Percentiles rank a stretch among this genome's conserved stretches.
Conservation (phyloP, 306 rosid genomes). For the Lithocarpus polystachyus region DNA sequence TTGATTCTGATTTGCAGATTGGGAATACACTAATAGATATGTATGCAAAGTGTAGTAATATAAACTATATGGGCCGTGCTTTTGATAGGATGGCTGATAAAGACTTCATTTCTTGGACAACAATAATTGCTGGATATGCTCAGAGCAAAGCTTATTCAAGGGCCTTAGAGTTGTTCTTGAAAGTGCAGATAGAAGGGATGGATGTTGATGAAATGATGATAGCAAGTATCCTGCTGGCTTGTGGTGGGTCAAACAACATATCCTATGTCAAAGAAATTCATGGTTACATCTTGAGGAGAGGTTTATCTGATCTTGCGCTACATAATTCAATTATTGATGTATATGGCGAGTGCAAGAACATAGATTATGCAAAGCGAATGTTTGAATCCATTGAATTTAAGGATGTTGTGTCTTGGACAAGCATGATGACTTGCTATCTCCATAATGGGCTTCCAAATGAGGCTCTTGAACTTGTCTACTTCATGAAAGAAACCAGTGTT, state of each 20-base stretch:
- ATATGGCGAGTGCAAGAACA: constrained; percentile 50
- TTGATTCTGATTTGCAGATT: constrained; percentile 52
- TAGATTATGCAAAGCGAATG: constrained; percentile 40
- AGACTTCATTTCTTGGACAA: constrained; percentile 73
- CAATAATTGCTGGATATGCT: constrained; percentile 66
- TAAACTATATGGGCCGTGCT: constrained; percentile 46
- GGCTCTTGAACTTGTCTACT: constrained; percentile 53
- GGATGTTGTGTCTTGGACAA: constrained; percentile 79
- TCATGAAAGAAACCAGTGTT: constrained; percentile 39
- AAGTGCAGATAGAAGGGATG: constrained; percentile 39
- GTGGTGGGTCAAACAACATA: constrained; percentile 40
- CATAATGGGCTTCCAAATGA: constrained; percentile 53
- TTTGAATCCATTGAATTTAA: constrained; percentile 51
- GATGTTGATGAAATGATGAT: constrained; percentile 58
- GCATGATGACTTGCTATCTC: constrained; percentile 61
- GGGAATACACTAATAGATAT: constrained; percentile 68
- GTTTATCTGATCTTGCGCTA: constrained; percentile 46
- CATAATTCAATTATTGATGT: constrained; percentile 56
- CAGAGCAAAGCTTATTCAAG: constrained; percentile 41
- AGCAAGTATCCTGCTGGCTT: constrained; percentile 61
- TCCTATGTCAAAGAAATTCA: constrained; percentile 56
- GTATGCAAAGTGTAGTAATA: constrained; percentile 58
- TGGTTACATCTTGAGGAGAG: constrained; percentile 40
- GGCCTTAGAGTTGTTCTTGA: constrained; percentile 46
- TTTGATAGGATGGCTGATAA: constrained; percentile 45